Conservation (phyloP, 1,284 basidiomycete species). For the Ustilago loliicola region DNA sequence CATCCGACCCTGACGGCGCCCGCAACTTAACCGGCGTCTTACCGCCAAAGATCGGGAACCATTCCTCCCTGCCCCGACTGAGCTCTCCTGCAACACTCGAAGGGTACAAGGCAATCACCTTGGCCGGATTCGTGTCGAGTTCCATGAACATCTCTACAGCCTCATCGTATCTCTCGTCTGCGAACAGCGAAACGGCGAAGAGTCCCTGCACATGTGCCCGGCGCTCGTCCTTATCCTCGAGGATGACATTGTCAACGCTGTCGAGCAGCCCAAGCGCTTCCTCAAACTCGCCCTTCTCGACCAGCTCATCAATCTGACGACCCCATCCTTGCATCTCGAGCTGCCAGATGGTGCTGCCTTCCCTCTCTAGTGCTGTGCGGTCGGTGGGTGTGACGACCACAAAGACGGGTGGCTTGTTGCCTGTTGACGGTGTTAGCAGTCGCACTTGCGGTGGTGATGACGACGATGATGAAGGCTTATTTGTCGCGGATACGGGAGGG, state of each 20-base stretch:
- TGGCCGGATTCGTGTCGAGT: conserved; percentile 90
- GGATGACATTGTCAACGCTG: conserved; percentile 76
- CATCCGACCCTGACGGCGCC: conserved; percentile 10
- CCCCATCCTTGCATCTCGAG: conserved; percentile 81
- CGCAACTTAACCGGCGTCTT: conserved; percentile 70
- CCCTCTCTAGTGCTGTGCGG: conserved; percentile 47
- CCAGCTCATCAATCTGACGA: conserved; percentile 86
- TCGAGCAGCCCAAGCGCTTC: conserved; percentile 87
- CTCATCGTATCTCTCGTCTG: conserved; percentile 77
- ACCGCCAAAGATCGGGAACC: conserved; percentile 89
- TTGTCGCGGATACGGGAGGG: conserved; percentile 30
- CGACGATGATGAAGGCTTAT: conserved; percentile 8
- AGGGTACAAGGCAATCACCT: conserved; percentile 91
- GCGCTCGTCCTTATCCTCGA: conserved; percentile 75
- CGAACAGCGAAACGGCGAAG: conserved; percentile 81
- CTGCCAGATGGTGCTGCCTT: conserved; percentile 78
- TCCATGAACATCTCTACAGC: conserved; percentile 90
- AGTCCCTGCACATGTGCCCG: conserved; percentile 73
- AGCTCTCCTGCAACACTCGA: conserved; percentile 84
- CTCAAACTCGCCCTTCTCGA: conserved; percentile 79
- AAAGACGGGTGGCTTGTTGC: conserved; percentile 49
- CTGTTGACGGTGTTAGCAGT: conserved; percentile 49
- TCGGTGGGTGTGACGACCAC: conserved; percentile 50
- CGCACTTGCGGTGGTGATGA: conserved; percentile 43
- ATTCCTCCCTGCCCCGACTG: conserved; percentile 77